A percentile compares a stretch with the other conserved stretches of the same genome.
Evolutionary conservation across 2,329 filamentous ascomycete genomes (phyloP).

Genomic region (Fusarium oxysporum): DNA sequence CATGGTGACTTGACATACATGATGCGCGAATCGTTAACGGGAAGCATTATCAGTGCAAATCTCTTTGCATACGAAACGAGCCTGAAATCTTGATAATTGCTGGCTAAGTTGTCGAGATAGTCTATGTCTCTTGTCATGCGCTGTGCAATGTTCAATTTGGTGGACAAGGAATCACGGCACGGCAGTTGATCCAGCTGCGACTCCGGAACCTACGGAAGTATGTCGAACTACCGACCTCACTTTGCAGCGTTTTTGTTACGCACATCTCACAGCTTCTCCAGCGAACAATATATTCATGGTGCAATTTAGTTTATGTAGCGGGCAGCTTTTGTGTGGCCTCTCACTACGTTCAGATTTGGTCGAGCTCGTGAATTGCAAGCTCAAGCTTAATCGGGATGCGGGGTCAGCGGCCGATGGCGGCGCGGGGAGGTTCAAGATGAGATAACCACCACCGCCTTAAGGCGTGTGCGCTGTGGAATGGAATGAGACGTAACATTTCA

Average conservation of each 20-base stretch:
- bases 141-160: not conserved
- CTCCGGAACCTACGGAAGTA: not conserved
- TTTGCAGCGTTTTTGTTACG: rapidly evolving
- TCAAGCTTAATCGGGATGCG: not conserved
- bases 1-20: not conserved
- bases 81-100: not conserved
- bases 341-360: rapidly evolving
- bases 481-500: not conserved
- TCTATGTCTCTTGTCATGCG: no score
- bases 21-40: rapidly evolving
- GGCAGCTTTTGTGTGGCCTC: not conserved
- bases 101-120: not conserved
- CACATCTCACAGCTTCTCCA: not conserved
- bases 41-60: no score
- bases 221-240: not conserved
- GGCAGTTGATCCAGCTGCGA: not conserved
- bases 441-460: not conserved
- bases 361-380: no score
- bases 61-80: no score
- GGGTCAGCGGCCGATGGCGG: not conserved
- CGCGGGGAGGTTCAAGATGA: not conserved
- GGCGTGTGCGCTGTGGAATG: not conserved
- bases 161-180: not conserved
- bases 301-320: rapidly evolving
- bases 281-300: rapidly evolving